Base-by-base conservation (phyloP, 2,329 filamentous ascomycete species). In the Colletotrichum cereale region DNA sequence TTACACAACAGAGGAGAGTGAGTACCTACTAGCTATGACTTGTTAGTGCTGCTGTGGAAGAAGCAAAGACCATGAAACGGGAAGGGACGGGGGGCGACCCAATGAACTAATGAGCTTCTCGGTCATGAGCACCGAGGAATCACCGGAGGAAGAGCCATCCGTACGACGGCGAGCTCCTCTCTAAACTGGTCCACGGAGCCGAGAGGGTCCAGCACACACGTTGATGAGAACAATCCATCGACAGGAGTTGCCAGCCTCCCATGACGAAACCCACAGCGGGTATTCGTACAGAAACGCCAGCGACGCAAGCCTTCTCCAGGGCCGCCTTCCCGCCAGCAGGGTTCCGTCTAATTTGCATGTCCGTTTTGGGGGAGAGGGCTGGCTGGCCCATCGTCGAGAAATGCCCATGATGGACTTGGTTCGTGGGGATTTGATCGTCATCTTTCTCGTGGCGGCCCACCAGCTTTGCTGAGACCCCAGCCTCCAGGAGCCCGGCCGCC, bases 61-160 rank as follows among this genome's bases (percentile, higher is more conserved):
- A 10, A 38, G 60, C 31, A 62, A 50, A 50, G n/a, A 29, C 60
- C 12, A 34, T 29, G 18, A 18, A 36, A 12, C 58, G 16, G 24
- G 12, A 31, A 8, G 21, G 48, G 26, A 31, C 5, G 24, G n/a
- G n/a, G n/a, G n/a, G 44, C 12, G 38, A 40, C 56, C 36, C 38
- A 42, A 42, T 26, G 40, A 47, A 61, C 40, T 42, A 29, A 7
- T 18, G 24, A 50, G 56, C n/a, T 58, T 34, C 48, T 69, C 65
- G 69, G 69, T 44, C 31, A 31, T 50, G 52, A 58, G 52, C 53
- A 72, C 69, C 69, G 65, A 72, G 53, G 24, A 72, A 72, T 60
- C 52, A 62, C 68, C 68, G 65, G 65, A 31, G 52, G 11, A 58
- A 38, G 57, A 7, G 36, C n/a, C 34, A 38, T 53, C 38, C 38